Conservation (phyloP, 2,329 filamentous ascomycete genomes). For the Coleophoma crateriformis region DNA sequence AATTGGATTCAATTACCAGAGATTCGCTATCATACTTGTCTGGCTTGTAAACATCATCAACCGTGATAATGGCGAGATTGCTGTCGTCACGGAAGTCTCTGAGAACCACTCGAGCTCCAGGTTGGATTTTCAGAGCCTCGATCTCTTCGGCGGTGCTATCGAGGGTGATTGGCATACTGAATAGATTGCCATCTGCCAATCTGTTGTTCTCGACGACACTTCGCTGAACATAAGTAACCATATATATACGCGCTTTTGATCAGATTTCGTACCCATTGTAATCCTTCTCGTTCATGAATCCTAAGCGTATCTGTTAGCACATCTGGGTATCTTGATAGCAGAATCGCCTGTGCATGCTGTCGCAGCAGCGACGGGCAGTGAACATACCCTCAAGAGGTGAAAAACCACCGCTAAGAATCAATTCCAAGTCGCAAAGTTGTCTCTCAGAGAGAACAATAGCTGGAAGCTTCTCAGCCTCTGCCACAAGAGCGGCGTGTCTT, state of each 20-base stretch:
- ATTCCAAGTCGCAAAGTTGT: constrained; percentile 94
- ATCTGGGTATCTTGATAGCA: constrained; percentile 7
- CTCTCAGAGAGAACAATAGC: constrained; percentile 83
- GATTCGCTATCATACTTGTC: constrained; percentile 66
- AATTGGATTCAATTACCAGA: constrained; percentile 1
- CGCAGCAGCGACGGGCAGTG: not conserved
- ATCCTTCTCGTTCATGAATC: constrained; percentile 96
- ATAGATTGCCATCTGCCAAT: constrained; percentile 82
- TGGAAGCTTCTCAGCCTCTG: constrained; percentile 81
- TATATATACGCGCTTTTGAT: not conserved
- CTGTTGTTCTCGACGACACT: constrained; percentile 88
- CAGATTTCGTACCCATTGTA: constrained; percentile 71
- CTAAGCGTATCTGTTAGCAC: constrained; percentile 38
- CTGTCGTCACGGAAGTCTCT: constrained; percentile 95
- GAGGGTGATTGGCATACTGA: constrained; percentile 95
- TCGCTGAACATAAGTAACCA: constrained; percentile 25
- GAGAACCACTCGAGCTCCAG: constrained; percentile 78
- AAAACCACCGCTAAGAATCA: constrained; percentile 97
- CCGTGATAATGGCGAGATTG: constrained; percentile 90
- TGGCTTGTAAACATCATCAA: constrained; percentile 92
- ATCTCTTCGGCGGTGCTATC: constrained; percentile 75
- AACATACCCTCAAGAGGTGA: constrained; percentile 86
- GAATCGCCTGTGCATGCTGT: not conserved
- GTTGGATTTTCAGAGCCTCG: constrained; percentile 67
- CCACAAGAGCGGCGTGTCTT: constrained; percentile 70